phyloP scores from a whole-genome alignment of 768 basidiomycete genomes.

The Termitomyces sp. region DNA sequence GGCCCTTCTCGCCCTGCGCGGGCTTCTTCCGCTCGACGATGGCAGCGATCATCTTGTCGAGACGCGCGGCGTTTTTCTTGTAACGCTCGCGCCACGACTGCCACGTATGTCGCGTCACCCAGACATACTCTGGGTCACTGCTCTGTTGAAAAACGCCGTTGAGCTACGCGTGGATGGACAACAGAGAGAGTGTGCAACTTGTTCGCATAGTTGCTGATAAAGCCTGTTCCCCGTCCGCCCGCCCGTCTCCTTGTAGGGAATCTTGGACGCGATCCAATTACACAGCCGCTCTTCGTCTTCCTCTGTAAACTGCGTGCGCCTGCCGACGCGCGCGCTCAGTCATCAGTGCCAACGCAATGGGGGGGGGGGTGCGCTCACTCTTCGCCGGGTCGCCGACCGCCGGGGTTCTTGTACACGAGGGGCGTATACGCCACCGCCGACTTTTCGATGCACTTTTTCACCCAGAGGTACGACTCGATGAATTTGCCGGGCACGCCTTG shows the following conservation, averaged over 20 bases:
- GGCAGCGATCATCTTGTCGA: slow-evolving; percentile 56
- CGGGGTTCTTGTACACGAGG: slow-evolving; percentile 78
- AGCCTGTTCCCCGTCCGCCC: slow-evolving; percentile 78
- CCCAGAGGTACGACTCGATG: slow-evolving; percentile 78
- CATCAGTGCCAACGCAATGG: too few species aligned
- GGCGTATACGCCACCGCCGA: slow-evolving; percentile 64
- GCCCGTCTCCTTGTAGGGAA: slow-evolving; percentile 78
- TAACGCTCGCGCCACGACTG: slow-evolving; percentile 88
- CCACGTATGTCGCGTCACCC: slow-evolving; percentile 84
- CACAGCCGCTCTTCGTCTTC: slow-evolving; percentile 73
- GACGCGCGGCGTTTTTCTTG: slow-evolving; percentile 70
- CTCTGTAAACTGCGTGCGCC: slow-evolving; percentile 73
- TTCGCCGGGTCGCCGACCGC: slow-evolving; percentile 75
- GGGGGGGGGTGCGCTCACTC: slow-evolving; percentile 58
- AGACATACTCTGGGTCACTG: slow-evolving; percentile 64
- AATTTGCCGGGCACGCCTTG: slow-evolving; percentile 68
- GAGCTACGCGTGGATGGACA: neutral
- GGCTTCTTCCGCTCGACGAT: slow-evolving; percentile 72
- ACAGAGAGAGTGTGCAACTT: slow-evolving; percentile 36
- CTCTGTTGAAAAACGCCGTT: slow-evolving; percentile 32
- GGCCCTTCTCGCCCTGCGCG: slow-evolving; percentile 67
- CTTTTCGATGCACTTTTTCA: slow-evolving; percentile 76
- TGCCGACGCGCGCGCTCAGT: slow-evolving; percentile 18
- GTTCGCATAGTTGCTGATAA: slow-evolving; percentile 76
- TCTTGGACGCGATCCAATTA: slow-evolving; percentile 76